Percentiles rank a stretch among this genome's conserved stretches.
These are phyloP conservation scores for Ceratorhiza oryzae-sativae DNA, from an alignment of 1,284 basidiomycete species.

Conservation along the genomic window DNA sequence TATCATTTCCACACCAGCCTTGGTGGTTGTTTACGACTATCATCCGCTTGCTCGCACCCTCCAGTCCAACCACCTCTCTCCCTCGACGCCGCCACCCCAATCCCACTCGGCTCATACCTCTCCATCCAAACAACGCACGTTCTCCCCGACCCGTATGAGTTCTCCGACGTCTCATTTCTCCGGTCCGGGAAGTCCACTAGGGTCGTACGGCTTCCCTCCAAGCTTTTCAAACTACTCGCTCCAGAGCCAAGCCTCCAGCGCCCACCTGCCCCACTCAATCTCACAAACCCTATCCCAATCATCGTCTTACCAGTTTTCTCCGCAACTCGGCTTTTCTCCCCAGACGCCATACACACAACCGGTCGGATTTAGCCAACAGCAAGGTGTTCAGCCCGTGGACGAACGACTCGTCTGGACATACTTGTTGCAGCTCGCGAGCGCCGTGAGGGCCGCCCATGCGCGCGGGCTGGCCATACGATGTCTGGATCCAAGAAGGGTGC, in stretches of 20 bases:
- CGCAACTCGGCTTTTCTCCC: conserved; percentile 44
- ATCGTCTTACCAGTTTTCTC: conserved; percentile 30
- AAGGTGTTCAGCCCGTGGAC: conserved; percentile 56
- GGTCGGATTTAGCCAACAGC: conserved; percentile 16
- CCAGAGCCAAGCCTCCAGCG: background rate
- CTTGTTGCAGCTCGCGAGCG: conserved; percentile 71
- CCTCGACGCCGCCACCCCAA: conserved; percentile 50
- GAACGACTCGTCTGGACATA: conserved; percentile 97
- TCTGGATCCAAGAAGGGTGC: conserved; percentile 87
- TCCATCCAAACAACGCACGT: conserved; percentile 19
- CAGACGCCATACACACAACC: conserved; percentile 55
- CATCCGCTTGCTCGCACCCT: conserved; percentile 87
- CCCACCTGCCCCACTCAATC: conserved; percentile 7
- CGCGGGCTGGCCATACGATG: conserved; percentile 82
- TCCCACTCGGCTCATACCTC: conserved; percentile 41
- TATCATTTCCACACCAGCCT: conserved; percentile 60
- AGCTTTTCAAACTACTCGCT: conserved; percentile 28
- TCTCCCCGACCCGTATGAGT: conserved; percentile 48
- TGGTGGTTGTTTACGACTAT: conserved; percentile 93
- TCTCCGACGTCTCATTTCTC: conserved; percentile 52
- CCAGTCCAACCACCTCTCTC: conserved; percentile 55
- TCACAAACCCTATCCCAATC: conserved; percentile 20
- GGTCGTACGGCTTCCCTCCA: conserved; percentile 12
- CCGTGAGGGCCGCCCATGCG: conserved; percentile 86
- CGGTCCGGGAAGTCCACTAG: conserved; percentile 12